phyloP scores from a whole-genome alignment of 1,284 basidiomycete species.

The Volvariella surrecta region DNA sequence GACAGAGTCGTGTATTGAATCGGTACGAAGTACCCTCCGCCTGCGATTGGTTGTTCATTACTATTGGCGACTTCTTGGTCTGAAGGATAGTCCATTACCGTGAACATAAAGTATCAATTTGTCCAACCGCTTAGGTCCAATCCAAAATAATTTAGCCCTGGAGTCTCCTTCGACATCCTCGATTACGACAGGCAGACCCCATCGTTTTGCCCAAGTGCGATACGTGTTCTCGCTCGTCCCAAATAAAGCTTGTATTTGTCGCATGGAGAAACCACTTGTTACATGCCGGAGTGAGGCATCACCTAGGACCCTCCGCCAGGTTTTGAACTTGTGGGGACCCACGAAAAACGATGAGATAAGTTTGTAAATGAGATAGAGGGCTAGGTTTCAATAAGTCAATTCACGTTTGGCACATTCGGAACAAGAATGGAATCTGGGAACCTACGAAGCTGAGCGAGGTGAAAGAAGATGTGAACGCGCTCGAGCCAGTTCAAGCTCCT shows the following conservation, averaged over 20 bases:
- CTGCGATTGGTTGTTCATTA: not conserved
- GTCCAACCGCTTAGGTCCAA: conserved; percentile 26
- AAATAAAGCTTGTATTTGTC: conserved; percentile 16
- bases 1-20: conserved; percentile 13
- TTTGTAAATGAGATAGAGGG: too few species aligned
- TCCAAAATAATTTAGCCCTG: conserved; percentile 25
- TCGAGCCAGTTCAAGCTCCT: too few species aligned
- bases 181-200: conserved; percentile 14
- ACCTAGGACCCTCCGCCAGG: conserved; percentile 1
- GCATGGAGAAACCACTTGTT: not conserved
- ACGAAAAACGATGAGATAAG: too few species aligned
- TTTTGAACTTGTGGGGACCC: not conserved
- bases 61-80: not conserved
- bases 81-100: conserved; percentile 16
- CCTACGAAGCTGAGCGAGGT: too few species aligned
- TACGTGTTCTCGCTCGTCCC: conserved; percentile 18
- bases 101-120: conserved; percentile 29
- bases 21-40: conserved; percentile 21
- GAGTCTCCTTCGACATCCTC: conserved; percentile 21
- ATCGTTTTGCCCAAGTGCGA: conserved; percentile 16
- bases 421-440: too few species aligned
- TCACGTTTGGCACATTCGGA: too few species aligned
- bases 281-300: conserved; percentile 1
- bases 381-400: too few species aligned
- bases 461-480: too few species aligned